These are phyloP conservation scores for Pythium coloratum DNA, from an alignment of 352 stramenopile species.

Conservation along the genomic window DNA sequence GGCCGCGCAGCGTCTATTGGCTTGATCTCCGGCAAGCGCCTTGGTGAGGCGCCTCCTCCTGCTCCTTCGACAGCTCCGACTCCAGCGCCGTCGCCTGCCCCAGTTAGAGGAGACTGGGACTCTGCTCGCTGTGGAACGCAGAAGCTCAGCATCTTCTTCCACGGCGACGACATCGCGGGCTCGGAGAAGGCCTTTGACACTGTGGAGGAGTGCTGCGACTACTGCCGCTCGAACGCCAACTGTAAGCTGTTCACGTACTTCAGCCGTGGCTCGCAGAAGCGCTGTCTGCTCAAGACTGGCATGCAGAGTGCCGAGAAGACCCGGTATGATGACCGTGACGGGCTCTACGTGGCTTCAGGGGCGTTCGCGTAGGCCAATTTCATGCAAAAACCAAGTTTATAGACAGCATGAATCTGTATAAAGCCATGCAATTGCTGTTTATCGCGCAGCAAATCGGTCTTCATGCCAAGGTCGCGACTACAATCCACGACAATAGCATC, in stretches of 20 bases:
- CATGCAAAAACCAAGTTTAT: no score
- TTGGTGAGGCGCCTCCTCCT: conserved; percentile 3
- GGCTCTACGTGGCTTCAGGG: not conserved
- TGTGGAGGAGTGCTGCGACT: conserved; percentile 23
- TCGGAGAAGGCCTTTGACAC: conserved; percentile 19
- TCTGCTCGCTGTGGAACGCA: conserved; percentile 11
- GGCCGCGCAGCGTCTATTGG: conserved; percentile 24
- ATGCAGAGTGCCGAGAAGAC: conserved; percentile 18
- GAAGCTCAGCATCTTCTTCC: conserved; percentile 16
- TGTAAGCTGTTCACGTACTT: conserved; percentile 28
- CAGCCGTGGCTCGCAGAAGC: conserved; percentile 16
- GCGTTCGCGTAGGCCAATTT: not conserved
- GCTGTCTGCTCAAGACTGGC: conserved; percentile 22
- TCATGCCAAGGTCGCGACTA: not conserved
- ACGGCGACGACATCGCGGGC: conserved; percentile 19
- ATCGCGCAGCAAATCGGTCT: not conserved
- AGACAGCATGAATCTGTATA: no score
- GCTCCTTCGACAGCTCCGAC: conserved; percentile 25
- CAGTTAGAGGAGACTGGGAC: conserved; percentile 9
- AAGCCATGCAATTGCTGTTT: no score
- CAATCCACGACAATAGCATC: conserved; percentile 3
- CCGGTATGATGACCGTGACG: conserved; percentile 16
- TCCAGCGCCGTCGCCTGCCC: not conserved
- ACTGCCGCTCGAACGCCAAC: conserved; percentile 3
- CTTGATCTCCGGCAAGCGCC: not conserved